Base-by-base conservation (phyloP, 148 eudicot species). In the Chenopodium suecicum region DNA sequence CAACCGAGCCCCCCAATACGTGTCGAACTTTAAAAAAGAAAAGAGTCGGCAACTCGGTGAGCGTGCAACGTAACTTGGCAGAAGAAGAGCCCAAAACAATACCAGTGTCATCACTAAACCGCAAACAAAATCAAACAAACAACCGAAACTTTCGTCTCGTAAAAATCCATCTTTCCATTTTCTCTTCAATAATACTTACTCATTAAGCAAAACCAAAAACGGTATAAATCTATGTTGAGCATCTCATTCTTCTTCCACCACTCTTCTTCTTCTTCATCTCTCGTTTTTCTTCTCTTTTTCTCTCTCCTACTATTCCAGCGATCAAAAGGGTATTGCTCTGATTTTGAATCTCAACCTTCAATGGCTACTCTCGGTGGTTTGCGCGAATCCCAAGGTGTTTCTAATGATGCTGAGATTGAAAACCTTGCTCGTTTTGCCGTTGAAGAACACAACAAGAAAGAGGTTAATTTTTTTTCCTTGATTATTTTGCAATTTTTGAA, bases 371-470 rank as follows among this genome's bases (percentile, higher is more conserved):
- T 88, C 2, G 92, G 92, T 70, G 92, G 88, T 7, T 0, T 84
- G 3, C 82, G 80, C 13, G 91, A 90, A 77, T 85, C 92, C 19
- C 83, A 78, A 32, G 80, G 78, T 56, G 75, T 85, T 46, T 60
- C 86, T 50, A 92, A 89, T 86, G 84, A 86, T 79, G 74, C 74
- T 71, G 90, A 92, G 50, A 78, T 87, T 75, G 87, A 92, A 56
- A 60, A 63, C 25, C 91, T 92, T 66, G 93, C 91, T 80, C 90
- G 89, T 6, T 92, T 92, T 79, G 97, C 94, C 9, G 91, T 92
- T 48, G 89, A 91, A 32, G 88, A 91, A 68, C 97, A 92, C 73
- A 91, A 92, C 83, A 89, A 83, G 60, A 91, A 91, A 82, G 78
- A 92, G 89, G 97, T 90, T 69, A 31, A 31, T 31, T 29, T 66